Evolutionary conservation across 2,329 filamentous ascomycete genomes (phyloP), one percentile per base, ranked within the genome.

Genomic region (Verticillium nubilum): DNA sequence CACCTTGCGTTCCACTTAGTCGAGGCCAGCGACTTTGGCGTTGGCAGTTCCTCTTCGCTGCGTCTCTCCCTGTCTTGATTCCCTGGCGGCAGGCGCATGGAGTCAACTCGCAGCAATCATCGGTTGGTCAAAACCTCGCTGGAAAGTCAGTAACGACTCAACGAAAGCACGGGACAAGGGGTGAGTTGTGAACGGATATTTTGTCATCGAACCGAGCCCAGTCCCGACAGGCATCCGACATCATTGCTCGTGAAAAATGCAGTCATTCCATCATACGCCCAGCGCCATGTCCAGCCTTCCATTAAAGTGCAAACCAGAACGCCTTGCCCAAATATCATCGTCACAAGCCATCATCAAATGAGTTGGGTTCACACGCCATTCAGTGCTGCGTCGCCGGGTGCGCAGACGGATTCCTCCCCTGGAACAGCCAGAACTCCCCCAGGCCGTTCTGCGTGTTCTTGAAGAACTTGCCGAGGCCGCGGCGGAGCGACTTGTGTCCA

Each of bases 401-500:
- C 9, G 42, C 42, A 9, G 42, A 23, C 4, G 42, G 42, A 7
- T 50, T 19, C 13, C 42, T 23, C 4, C 42, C 42, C 42, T 26
- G 52, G 26, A 28, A 27, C 19, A 29, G 17, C 52, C 52, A 53
- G 2, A 53, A 52, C 17, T 57, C 56, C 37, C 19, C 26, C 5
- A 57, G 27, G 27, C n/a, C 19, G 25, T 52, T 57, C 37, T 52
- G 29, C 17, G 28, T 28, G 37, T 57, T 42, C 37, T 57, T 42
- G 35, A 42, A 52, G 37, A 52, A 57, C 3, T 31, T 52, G 37
- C 19, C 27, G 27, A 57, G n/a, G 3, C 56, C 56, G 5, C 56
- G 37, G 27, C 56, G 56, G n/a, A 57, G 52, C n/a, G 56, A 57
- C 19, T 57, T 57, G 37, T 31, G 37, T 13, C 42, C 26, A 6